Base-by-base conservation (phyloP, 1,284 basidiomycete genomes). In the Malassezia sympodialis region DNA sequence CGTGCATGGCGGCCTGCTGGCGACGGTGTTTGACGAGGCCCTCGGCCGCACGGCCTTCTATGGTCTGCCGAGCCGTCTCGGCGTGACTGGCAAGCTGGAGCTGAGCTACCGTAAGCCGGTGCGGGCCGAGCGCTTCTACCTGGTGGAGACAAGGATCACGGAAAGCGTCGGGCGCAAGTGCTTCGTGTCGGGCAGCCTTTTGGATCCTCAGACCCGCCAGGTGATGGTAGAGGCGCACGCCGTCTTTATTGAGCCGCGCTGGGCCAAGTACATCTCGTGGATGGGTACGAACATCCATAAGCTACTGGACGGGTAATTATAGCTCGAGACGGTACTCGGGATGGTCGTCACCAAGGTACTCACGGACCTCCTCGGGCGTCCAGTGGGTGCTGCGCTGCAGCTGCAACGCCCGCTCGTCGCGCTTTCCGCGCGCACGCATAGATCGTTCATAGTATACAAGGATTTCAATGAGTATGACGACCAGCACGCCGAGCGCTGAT, bases 1-100 rank as follows among this genome's bases (percentile, higher is more conserved):
- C 61, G 78, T 96, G 1, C 93, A 96, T 72, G 93, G 93, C 0
- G 93, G 93, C 1, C 73, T 96, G 58, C 78, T 96, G 23, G 88
- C 90, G 26, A 96, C 90, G 0, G 77, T 96, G 4, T 77, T 93
- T 54, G 91, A 96, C 67, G 91, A 96, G 78, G 80, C 81, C 2
- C 75, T 96, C 37, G 90, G 83, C 0, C 78, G 91, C 56, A 85
- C 84, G 60, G 90, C 53, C 39, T 56, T 60, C 49, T 49, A 68
- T 58, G 61, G 58, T n/a, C 58, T 96, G 0, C 89, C 90, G 0
- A 84, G 86, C 28, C 84, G 87, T 69, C 84, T 96, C 44, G 91
- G 88, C n/a, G 90, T 96, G 11, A 96, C 91, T 0, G 91, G 90
- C 1, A 65, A 68, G 14, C 56, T 77, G 5, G 67, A 73, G 44